Conservation (phyloP, 495 filamentous ascomycete genomes). For the Chaetomium fimeti region DNA sequence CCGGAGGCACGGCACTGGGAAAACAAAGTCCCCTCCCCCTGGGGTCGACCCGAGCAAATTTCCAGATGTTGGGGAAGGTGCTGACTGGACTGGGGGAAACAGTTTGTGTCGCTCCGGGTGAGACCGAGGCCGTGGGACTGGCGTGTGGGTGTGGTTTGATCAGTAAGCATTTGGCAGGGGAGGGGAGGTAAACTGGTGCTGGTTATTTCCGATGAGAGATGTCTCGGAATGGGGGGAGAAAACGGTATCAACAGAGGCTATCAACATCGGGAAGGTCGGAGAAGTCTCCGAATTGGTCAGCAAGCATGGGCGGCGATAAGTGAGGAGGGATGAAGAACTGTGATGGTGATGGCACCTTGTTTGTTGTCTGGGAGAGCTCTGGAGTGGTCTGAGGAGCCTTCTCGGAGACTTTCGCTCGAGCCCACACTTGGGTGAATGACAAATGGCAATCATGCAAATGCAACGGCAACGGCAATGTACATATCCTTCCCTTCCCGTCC, state of each 20-base stretch:
- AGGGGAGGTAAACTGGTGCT: not conserved
- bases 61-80: not conserved
- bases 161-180: slow-evolving; percentile 3
- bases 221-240: not conserved
- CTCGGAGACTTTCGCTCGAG: no score
- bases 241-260: not conserved
- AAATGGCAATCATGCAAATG: not conserved
- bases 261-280: not conserved
- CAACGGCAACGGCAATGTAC: slow-evolving; percentile 17
- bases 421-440: not conserved
- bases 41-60: not conserved
- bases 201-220: not conserved
- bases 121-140: not conserved
- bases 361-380: no score
- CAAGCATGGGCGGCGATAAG: not conserved
- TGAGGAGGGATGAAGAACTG: not conserved
- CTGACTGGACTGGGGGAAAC: not conserved
- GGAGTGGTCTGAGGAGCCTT: no score
- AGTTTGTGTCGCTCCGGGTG: not conserved
- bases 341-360: no score
- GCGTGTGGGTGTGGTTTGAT: not conserved
- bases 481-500: slow-evolving; percentile 2
- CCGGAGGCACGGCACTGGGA: not conserved
- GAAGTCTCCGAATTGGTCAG: not conserved
- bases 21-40: not conserved